Evolutionary conservation across 1,139 yeast species (phyloP), one percentile per base, ranked within the genome.

Genomic region (Arxiozyma slooffiae): DNA sequence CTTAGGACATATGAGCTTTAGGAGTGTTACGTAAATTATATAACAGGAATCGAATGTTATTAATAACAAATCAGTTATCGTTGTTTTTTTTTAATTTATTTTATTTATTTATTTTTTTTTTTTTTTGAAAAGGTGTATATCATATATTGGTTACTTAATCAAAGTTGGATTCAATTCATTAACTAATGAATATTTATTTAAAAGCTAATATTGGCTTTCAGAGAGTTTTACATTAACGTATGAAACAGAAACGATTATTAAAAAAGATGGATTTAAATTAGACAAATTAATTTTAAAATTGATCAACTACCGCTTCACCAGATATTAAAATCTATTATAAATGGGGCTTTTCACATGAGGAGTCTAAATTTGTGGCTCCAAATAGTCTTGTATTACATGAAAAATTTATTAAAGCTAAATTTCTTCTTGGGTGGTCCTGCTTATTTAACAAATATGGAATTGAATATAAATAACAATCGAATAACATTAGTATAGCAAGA

Each of bases 41-140:
- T 48, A 58, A 56, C 38, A 55, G 49, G 43, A 56, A 59, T 26
- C 61, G 58, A 48, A 60, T 60, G 3, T 58, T 57, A 41, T 52
- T 63, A 16, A 36, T 56, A 20, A 54, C 62, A 39, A 60, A 60
- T 46, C 50, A 52, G n/a, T 41, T 60, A 44, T 61, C 66, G 1
- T 50, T 57, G 43, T 60, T 55, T 26, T n/a, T n/a, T n/a, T n/a
- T n/a, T n/a, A n/a, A n/a, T n/a, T n/a, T n/a, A n/a, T n/a, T n/a
- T n/a, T n/a, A n/a, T n/a, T n/a, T n/a, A n/a, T n/a, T n/a, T n/a
- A n/a, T n/a, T n/a, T n/a, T n/a, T n/a, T n/a, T n/a, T n/a, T n/a
- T n/a, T 63, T 63, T 48, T 51, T 61, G 37, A 58, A 54, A 48
- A 52, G 59, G 16, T 57, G 61, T 44, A 56, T 56, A 36, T 40